Conservation (phyloP, 148 eudicot species). For the Cornus suecica region DNA sequence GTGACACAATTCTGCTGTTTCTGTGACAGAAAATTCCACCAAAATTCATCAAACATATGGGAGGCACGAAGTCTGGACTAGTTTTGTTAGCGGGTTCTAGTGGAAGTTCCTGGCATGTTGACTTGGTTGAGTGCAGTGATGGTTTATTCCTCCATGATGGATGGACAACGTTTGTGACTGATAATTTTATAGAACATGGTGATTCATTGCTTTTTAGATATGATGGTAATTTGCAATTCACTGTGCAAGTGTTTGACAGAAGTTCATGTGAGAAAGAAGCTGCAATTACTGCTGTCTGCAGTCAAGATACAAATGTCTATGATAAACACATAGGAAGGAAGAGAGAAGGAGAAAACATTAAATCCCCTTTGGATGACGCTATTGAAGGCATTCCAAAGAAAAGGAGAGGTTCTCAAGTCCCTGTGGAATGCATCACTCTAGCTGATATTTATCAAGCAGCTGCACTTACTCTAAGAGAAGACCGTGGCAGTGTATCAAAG, state of each 20-base stretch:
- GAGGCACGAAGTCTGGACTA: constrained; percentile 43
- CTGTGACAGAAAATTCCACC: constrained; percentile 64
- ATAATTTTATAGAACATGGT: constrained; percentile 66
- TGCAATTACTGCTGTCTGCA: constrained; percentile 65
- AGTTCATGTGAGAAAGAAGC: constrained; percentile 84
- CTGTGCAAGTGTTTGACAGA: constrained; percentile 71
- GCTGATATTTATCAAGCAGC: constrained; percentile 23
- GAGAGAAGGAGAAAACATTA: constrained; percentile 45
- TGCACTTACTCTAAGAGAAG: constrained; percentile 14
- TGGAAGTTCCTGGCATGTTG: constrained; percentile 67
- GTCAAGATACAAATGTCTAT: constrained; percentile 33
- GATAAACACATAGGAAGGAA: constrained; percentile 30
- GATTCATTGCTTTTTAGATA: constrained; percentile 78
- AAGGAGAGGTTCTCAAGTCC: constrained; percentile 45
- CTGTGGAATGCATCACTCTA: constrained; percentile 25
- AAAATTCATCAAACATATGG: constrained; percentile 58
- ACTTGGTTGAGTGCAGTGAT: constrained; percentile 41
- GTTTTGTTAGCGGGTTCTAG: constrained; percentile 72
- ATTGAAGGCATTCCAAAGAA: constrained; percentile 43
- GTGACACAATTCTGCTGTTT: background rate
- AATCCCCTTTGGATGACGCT: constrained; percentile 20
- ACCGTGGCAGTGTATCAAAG: constrained; percentile 26
- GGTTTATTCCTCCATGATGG: constrained; percentile 61
- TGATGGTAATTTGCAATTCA: constrained; percentile 65
- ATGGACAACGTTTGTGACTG: constrained; percentile 71